phyloP scores from a whole-genome alignment of 345 rosid genomes.

The Euclidium syriacum region DNA sequence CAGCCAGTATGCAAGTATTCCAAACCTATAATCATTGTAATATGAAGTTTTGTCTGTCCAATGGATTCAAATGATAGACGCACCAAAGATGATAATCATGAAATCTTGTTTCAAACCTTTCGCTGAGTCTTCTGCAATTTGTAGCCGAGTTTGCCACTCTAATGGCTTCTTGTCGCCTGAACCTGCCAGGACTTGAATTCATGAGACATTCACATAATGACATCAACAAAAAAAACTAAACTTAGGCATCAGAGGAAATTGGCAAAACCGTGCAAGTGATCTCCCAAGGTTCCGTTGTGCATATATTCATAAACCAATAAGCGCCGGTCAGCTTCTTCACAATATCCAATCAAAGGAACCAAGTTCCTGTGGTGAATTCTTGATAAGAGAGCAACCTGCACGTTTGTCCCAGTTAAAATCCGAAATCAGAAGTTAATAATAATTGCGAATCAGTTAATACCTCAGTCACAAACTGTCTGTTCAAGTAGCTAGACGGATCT shows the following conservation, averaged over 20 bases:
- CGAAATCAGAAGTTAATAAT: not conserved
- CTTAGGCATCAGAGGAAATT: not conserved
- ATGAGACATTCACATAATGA: not conserved
- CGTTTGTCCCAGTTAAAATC: not conserved
- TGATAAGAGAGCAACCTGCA: conserved; percentile 86
- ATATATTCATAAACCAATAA: conserved; percentile 87
- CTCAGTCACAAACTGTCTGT: conserved; percentile 94
- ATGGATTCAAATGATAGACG: conserved; percentile 6
- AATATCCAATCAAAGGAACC: conserved; percentile 93
- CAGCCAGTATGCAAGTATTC: conserved; percentile 97
- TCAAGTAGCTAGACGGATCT: conserved; percentile 56
- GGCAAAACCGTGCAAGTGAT: conserved; percentile 68
- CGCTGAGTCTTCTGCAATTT: conserved; percentile 86
- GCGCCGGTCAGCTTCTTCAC: conserved; percentile 72
- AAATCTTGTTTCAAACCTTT: conserved; percentile 51
- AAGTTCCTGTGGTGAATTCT: conserved; percentile 97
- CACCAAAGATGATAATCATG: not conserved
- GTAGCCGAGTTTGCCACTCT: conserved; percentile 74
- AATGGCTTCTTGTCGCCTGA: conserved; percentile 49
- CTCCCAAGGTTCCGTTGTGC: conserved; percentile 92
- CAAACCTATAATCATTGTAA: conserved; percentile 77
- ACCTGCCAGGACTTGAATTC: conserved; percentile 39
- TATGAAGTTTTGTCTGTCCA: conserved; percentile 36
- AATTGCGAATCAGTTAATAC: conserved; percentile 25
- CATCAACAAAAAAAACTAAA: not conserved